Evolutionary conservation across 768 basidiomycete genomes (phyloP), one percentile per base, ranked within the genome.

Genomic region (Naganishia friedmannii): DNA sequence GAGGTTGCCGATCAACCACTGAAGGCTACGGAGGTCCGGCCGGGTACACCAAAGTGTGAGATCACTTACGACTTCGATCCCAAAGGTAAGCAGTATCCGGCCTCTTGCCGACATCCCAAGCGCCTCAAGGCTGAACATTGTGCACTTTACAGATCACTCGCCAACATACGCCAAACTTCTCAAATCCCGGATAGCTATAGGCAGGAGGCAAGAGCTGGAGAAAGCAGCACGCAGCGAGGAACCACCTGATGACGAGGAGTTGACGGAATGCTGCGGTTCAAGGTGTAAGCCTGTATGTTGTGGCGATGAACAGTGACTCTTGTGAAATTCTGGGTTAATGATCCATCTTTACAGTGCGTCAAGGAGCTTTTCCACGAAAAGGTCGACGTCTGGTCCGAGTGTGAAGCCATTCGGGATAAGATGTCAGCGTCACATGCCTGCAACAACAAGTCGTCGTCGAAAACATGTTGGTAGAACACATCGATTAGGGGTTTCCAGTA

Each of bases 151-250:
- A 63, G 60, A 63, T 29, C 60, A 63, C 39, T 63, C 60, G 10
- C 60, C 60, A n/a, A 63, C 60, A 15, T 63, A 42, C 39, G 60
- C 42, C 60, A 63, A 42, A 42, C 60, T 63, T 2, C 39, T 63
- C 10, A 46, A 63, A 23, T 19, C 37, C 12, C 3, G 60, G 26
- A 63, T 63, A 42, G 60, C 60, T 26, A 63, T 63, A 9, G 60
- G 60, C 60, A 63, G 60, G 60, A 63, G 60, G 21, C 60, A 63
- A 63, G 60, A 63, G n/a, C 39, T 63, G 23, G 60, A 63, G 60
- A 63, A 63, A 42, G 60, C 28, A 26, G 60, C 60, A 6, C 39
- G 60, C 21, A 63, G 60, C 17, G 60, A 63, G 26, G 60, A 63
- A 45, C 60, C 60, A 1, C 60, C 60, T 4, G 26, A 63, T n/a